Base-by-base conservation (phyloP, 2,329 filamentous ascomycete species). In the Botrytis pseudocinerea region DNA sequence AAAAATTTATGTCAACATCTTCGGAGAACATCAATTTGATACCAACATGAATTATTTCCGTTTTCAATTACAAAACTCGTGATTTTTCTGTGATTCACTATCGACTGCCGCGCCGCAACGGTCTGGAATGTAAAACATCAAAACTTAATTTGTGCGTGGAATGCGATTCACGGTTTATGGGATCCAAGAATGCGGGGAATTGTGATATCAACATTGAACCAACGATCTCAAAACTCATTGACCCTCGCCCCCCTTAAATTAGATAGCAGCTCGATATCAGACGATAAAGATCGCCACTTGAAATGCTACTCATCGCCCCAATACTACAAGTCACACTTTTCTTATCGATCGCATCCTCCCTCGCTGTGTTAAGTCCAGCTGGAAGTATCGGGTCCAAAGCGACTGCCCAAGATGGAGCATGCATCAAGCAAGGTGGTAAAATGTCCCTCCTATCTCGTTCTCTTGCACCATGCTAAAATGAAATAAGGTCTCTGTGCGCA, bases 401-500 rank as follows among this genome's bases (percentile, higher is more conserved):
- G 40, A 28, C 54, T 25, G 25, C 48, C 3, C 48, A 32, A 16
- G 10, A 68, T 57, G 48, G 22, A 57, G 48, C 40, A 57, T 68
- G 16, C 12, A 25, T 10, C 18, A 28, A 42, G 48, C 35, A 25
- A 57, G 65, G 48, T 14, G 65, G 65, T 48, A 66, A 28, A 25
- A 38, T 12, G 20, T 51, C 3, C n/a, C 22, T 42, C 57, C 6
- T 32, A 25, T 16, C 20, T 48, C 20, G 12, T 35, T 51, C 22
- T 32, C 1, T 32, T n/a, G 25, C 14, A 14, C 54, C 38, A 6
- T 22, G 62, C 40, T 70, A 40, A 70, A 22, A 28, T 4, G 10
- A 59, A 51, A 42, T 4, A 25, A 70, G 69, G 25, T 38, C 57
- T 38, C 28, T 70, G 59, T 60, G 57, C 32, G 6, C 69, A 62